Percentiles rank a stretch among this genome's conserved stretches.
Conservation (phyloP, 2,329 filamentous ascomycete genomes). For the Magnaporthales sp. region DNA sequence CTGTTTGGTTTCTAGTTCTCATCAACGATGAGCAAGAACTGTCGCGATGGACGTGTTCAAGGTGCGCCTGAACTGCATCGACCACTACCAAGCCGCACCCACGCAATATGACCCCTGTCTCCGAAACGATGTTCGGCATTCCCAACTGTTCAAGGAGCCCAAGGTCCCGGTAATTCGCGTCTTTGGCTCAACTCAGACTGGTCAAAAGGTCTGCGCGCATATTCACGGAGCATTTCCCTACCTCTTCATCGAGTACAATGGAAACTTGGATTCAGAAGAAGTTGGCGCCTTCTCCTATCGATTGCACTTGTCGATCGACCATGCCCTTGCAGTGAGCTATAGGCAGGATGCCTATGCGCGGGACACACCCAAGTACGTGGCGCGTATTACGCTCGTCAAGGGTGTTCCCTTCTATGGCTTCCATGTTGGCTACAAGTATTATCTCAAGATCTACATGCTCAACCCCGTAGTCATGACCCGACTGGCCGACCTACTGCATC, state of each 20-base stretch:
- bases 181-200: conserved; percentile 88
- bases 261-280: conserved; percentile 57
- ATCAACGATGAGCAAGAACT: background rate
- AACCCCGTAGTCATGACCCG: conserved; percentile 84
- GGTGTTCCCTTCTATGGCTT: conserved; percentile 95
- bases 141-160: conserved; percentile 53
- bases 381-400: conserved; percentile 85
- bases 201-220: conserved; percentile 93
- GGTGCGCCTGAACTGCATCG: conserved; percentile 89
- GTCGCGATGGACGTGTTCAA: conserved; percentile 63
- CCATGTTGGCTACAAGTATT: conserved; percentile 83
- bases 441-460: conserved; percentile 89
- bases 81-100: conserved; percentile 79
- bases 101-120: conserved; percentile 75
- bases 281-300: conserved; percentile 69
- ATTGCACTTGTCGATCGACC: conserved; percentile 81
- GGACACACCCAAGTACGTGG: conserved; percentile 65
- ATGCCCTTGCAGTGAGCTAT: conserved; percentile 80
- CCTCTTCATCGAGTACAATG: conserved; percentile 80
- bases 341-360: conserved; percentile 59
- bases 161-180: conserved; percentile 80
- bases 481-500: conserved; percentile 75
- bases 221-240: conserved; percentile 95
- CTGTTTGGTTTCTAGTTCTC: background rate
- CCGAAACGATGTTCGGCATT: conserved; percentile 52